Conservation (phyloP, 2,329 filamentous ascomycete genomes). For the Cercospora sp. region DNA sequence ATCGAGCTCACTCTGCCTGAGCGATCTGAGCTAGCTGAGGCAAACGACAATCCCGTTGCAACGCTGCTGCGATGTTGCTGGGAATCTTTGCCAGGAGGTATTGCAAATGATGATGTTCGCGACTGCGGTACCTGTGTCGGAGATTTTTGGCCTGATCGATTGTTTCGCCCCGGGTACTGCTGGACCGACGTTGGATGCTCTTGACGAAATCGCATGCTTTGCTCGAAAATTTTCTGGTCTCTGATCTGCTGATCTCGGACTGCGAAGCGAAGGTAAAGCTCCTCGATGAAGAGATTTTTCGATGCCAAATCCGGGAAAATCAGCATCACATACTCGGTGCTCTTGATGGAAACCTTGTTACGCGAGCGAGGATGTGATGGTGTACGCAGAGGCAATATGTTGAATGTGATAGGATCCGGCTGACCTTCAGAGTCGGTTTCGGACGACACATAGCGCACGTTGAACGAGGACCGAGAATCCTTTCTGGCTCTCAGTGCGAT, state of each 20-base stretch:
- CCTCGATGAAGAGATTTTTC: constrained; percentile 23
- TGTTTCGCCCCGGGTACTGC: not conserved
- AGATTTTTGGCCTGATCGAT: not conserved
- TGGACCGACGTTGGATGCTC: constrained; percentile 7
- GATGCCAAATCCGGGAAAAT: constrained; percentile 25
- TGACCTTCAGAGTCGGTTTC: constrained; percentile 19
- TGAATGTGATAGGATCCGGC: constrained; percentile 27
- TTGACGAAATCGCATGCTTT: constrained; percentile 11
- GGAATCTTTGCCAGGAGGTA: not conserved
- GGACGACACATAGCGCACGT: constrained; percentile 18
- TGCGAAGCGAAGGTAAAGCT: constrained; percentile 23
- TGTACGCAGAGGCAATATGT: constrained; percentile 26
- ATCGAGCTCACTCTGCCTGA: not conserved
- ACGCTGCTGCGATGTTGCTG: not conserved
- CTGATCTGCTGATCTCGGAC: constrained; percentile 25
- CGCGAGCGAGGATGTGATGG: constrained; percentile 15
- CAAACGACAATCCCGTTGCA: not conserved
- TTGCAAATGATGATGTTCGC: not conserved
- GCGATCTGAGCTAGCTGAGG: not conserved
- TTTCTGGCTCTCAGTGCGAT: constrained; percentile 22
- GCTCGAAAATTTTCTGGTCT: constrained; percentile 19
- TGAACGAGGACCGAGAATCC: constrained; percentile 13
- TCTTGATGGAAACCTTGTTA: constrained; percentile 2
- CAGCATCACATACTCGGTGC: constrained; percentile 25
- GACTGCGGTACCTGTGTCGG: not conserved